phyloP scores from a whole-genome alignment of 2,329 filamentous ascomycete species.

The Fusarium hostae region DNA sequence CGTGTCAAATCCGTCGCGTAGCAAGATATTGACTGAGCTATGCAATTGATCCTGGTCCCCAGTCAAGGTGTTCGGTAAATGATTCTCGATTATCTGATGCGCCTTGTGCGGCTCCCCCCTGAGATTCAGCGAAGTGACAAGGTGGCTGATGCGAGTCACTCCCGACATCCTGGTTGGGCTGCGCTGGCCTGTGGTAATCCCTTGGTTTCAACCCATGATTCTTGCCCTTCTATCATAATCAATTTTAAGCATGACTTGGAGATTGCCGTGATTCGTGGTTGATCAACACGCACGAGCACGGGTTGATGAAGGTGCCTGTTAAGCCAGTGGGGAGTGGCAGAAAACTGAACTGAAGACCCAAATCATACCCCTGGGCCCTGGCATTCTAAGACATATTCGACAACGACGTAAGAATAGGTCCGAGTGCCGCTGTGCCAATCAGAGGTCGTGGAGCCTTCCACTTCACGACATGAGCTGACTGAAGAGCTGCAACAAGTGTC shows the following conservation, averaged over 20 bases:
- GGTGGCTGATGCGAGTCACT: conserved; percentile 26
- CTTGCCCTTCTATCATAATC: conserved; percentile 4
- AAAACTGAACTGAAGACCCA: not conserved
- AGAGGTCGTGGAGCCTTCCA: not conserved
- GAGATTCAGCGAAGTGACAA: conserved; percentile 1
- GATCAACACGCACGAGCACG: not conserved
- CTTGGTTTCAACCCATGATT: not conserved
- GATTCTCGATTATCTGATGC: conserved; percentile 14
- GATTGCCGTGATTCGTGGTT: conserved; percentile 3
- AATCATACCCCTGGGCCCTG: not conserved
- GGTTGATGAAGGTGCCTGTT: not conserved
- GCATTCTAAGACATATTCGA: conserved; percentile 10
- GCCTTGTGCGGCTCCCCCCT: not conserved
- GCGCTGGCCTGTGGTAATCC: not conserved
- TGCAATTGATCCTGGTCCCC: not conserved
- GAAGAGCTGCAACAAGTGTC: conserved; percentile 1
- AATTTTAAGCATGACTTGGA: conserved; percentile 2
- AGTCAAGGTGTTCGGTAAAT: not conserved
- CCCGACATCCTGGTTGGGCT: conserved; percentile 16
- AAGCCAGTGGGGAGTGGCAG: not conserved
- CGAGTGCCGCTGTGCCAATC: conserved; percentile 13
- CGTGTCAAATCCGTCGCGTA: not conserved
- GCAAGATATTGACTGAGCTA: not conserved
- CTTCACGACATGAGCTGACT: conserved; percentile 6
- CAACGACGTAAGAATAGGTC: not conserved